Evolutionary conservation across 1,284 basidiomycete species (phyloP).

Genomic region (Marasmius tenuissimus): DNA sequence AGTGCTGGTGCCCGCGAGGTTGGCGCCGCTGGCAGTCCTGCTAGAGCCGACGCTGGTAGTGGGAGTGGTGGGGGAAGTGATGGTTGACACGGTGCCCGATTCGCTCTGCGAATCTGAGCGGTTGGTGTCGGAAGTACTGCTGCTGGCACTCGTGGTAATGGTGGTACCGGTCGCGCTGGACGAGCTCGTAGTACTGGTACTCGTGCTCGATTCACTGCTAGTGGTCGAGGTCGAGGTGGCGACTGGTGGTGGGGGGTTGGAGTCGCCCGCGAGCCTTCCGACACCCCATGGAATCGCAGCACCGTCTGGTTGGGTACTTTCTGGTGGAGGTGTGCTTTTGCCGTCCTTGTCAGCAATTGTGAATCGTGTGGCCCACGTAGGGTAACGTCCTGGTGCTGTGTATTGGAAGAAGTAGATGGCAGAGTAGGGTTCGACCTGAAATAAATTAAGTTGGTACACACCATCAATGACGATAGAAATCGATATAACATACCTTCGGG

Average conservation of each 20-base stretch:
- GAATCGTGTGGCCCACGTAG: constrained; percentile 81
- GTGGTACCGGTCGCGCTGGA: background rate
- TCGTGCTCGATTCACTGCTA: too few species aligned
- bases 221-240: background rate
- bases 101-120: background rate
- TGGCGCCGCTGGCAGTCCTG: background rate
- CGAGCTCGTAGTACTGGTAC: background rate
- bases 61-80: background rate
- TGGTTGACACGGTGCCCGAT: background rate
- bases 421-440: constrained; percentile 66
- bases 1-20: background rate
- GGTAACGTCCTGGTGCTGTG: constrained; percentile 40
- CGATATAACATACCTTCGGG: too few species aligned
- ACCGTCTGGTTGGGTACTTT: background rate
- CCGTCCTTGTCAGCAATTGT: constrained; percentile 63
- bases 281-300: background rate
- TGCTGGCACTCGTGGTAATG: background rate
- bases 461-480: too few species aligned
- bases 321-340: background rate
- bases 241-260: background rate
- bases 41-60: background rate
- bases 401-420: constrained; percentile 84
- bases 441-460: background rate
- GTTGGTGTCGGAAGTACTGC: background rate
- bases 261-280: background rate